Evolutionary conservation across 2,329 filamentous ascomycete species (phyloP).

Genomic region (Penicillium sp.): DNA sequence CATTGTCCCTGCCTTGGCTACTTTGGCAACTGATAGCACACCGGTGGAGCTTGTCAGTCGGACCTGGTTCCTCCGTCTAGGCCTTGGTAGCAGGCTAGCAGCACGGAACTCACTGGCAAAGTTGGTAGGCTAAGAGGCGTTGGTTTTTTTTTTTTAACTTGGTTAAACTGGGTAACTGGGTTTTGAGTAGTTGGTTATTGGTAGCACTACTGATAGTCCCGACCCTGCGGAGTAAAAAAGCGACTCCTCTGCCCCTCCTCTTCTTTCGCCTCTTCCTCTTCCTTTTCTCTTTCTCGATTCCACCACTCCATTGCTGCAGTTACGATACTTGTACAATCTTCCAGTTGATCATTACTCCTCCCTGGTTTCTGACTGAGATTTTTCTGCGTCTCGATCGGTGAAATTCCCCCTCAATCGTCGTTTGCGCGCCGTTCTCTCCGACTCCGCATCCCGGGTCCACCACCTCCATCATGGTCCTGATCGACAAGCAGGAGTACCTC

Average conservation of each 20-base stretch:
- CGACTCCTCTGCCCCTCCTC: conserved; percentile 11
- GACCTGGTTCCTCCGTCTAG: conserved; percentile 8
- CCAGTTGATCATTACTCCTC: neutral
- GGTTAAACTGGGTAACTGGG: conserved; percentile 2
- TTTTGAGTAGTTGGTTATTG: neutral
- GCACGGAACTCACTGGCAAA: neutral
- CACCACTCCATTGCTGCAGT: conserved; percentile 2
- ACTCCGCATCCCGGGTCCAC: conserved; percentile 21
- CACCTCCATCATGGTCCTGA: conserved; percentile 73
- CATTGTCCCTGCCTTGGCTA: conserved; percentile 12
- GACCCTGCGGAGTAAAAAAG: conserved; percentile 6
- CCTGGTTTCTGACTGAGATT: neutral
- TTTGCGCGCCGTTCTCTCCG: conserved; percentile 8
- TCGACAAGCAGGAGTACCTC: conserved; percentile 85
- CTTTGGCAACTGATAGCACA: neutral
- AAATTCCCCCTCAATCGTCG: conserved; percentile 13
- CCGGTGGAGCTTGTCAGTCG: conserved; percentile 19
- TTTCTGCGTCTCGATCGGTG: neutral
- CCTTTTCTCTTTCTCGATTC: neutral
- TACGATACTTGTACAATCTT: neutral
- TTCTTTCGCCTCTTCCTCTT: neutral
- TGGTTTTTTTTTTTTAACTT: neutral
- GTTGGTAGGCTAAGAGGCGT: no score
- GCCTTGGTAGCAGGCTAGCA: neutral
- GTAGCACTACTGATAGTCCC: neutral